Conservation (phyloP, 495 filamentous ascomycete genomes). For the Chaetomium tenue region DNA sequence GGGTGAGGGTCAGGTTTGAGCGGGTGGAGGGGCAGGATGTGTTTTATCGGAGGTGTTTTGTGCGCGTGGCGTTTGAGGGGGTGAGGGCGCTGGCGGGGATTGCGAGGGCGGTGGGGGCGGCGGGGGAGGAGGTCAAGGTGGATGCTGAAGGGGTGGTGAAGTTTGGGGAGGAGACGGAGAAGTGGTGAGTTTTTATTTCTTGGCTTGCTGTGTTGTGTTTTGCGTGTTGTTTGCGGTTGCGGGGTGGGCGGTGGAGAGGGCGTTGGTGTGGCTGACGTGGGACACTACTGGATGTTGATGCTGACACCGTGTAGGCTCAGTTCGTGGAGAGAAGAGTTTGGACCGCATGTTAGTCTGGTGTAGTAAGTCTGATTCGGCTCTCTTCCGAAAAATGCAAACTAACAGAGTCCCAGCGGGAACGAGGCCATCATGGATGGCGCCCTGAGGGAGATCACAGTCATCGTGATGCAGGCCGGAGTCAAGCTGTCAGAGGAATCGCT, state of each 20-base stretch:
- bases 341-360: slow-evolving; percentile 36
- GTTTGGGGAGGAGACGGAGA: slow-evolving; percentile 26
- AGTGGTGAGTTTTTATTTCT: slow-evolving; percentile 22
- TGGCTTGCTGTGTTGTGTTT: not conserved
- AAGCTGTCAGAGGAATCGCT: slow-evolving; percentile 12
- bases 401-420: slow-evolving; percentile 27
- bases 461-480: slow-evolving; percentile 30
- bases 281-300: too few species aligned
- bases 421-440: slow-evolving; percentile 25
- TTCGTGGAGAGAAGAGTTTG: slow-evolving; percentile 30
- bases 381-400: not conserved
- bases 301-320: slow-evolving; percentile 17
- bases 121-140: slow-evolving; percentile 18
- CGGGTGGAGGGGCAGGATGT: slow-evolving; percentile 28
- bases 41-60: slow-evolving; percentile 33
- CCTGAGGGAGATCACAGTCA: slow-evolving; percentile 21
- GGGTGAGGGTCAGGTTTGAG: slow-evolving; percentile 27
- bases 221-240: too few species aligned
- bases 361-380: slow-evolving; percentile 30
- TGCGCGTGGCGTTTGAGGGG: slow-evolving; percentile 25
- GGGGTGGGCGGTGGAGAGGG: too few species aligned
- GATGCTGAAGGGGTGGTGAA: slow-evolving; percentile 19
- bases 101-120: slow-evolving; percentile 29
- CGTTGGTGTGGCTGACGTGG: not conserved
- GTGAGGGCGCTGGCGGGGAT: slow-evolving; percentile 26